These are phyloP conservation scores for Colletotrichum australisinense DNA, from an alignment of 2,329 filamentous ascomycete species.

Conservation along the genomic window DNA sequence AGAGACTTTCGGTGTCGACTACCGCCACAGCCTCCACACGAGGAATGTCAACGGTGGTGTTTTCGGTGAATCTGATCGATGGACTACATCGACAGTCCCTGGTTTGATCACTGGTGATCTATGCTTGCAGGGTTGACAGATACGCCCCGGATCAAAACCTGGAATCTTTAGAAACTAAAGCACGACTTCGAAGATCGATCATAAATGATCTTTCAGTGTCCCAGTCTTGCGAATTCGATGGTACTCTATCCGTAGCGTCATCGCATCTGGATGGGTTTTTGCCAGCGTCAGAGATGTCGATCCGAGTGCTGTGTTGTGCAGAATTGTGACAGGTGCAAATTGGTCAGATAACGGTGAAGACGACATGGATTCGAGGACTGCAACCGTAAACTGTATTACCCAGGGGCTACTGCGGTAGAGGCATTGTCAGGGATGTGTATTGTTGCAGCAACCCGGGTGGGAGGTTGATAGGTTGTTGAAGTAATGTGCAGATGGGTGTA, in stretches of 20 bases:
- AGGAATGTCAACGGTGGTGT: not conserved
- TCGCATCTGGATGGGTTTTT: not conserved
- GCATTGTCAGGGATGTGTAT: not conserved
- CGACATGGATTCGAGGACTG: not conserved
- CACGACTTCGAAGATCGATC: not conserved
- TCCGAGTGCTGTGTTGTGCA: not conserved
- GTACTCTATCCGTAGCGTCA: not conserved
- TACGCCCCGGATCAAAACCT: not conserved
- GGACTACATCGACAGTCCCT: not conserved
- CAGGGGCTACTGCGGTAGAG: too few relatives aligned
- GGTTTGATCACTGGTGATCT: not conserved
- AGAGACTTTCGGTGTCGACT: not conserved
- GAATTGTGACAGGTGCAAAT: not conserved
- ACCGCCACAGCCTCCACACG: not conserved
- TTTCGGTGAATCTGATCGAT: not conserved
- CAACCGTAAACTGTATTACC: not conserved
- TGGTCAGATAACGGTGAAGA: not conserved
- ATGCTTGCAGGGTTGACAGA: not conserved
- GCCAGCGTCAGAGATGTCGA: not conserved
- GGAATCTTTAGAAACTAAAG: not conserved
- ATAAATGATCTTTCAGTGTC: not conserved
- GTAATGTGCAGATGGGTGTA: too few relatives aligned
- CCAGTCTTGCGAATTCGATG: not conserved
- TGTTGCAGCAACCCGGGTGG: not conserved
- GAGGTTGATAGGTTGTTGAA: too few relatives aligned